Evolutionary conservation across 495 filamentous ascomycete species (phyloP), one percentile per base, ranked within the genome.

Genomic region (Aspergillus funiculosus): DNA sequence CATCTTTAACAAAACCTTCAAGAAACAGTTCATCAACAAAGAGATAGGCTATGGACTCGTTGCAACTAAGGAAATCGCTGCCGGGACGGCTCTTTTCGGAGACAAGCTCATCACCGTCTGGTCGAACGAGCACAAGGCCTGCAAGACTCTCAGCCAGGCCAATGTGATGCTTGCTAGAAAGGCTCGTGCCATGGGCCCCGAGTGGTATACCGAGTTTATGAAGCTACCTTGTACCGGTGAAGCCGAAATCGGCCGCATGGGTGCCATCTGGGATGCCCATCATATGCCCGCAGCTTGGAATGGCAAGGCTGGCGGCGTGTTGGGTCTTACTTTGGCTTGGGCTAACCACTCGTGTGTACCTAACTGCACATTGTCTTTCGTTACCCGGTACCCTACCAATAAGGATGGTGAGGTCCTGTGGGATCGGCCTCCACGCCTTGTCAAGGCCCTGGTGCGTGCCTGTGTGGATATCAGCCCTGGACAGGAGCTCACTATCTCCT

Each of bases 401-500:
- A 19, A 42, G 3, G 31, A 36, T 5, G 42, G 28, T 6, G 7
- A 30, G 19, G 15, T 26, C 0, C 5, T 22, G 2, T 21, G 4
- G 17, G 19, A 34, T 14, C 10, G n/a, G 7, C 43, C 25, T 22
- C 45, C 48, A 1, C 18, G 2, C 1, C 3, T 46, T 5, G 37
- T 6, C 4, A 26, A 44, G 2, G 48, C 25, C 1, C 25, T 52
- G 2, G 21, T 58, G 0, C 51, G 48, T 10, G 40, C 51, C 3
- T 22, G 45, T 17, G 54, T 39, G 3, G 46, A 51, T 14, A 47
- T 60, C 14, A 36, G 28, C 1, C 44, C 47, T 6, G 56, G 56
- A 17, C 50, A 53, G 48, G 62, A 67, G 34, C 46, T 67, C 29
- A 60, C 53, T 0, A 44, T 67, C 11, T 13, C 47, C 1, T 58